These are phyloP conservation scores for Botrytis byssoidea DNA, from an alignment of 2,329 filamentous ascomycete genomes.

Conservation along the genomic window DNA sequence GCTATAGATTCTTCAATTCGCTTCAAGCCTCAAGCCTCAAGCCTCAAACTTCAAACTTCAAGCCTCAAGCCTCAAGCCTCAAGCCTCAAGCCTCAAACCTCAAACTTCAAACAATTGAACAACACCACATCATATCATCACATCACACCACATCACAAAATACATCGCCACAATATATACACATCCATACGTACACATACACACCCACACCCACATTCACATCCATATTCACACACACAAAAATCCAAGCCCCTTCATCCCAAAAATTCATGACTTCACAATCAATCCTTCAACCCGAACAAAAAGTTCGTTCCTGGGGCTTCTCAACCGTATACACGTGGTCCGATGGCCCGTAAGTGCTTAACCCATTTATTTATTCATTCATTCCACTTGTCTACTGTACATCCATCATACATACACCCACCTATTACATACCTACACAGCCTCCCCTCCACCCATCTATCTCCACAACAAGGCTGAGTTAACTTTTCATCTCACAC, in stretches of 20 bases:
- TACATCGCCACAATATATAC: background rate
- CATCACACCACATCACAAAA: background rate
- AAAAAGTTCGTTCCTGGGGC: constrained; percentile 66
- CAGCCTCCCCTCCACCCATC: background rate
- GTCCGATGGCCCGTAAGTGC: constrained; percentile 65
- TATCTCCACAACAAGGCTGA: constrained; percentile 16
- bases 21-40: background rate
- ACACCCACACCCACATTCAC: background rate
- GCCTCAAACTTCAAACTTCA: background rate
- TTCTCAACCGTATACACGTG: constrained; percentile 70
- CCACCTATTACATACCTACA: background rate
- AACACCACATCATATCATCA: background rate
- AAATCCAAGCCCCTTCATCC: background rate
- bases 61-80: background rate
- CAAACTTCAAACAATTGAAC: background rate
- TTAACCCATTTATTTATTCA: background rate
- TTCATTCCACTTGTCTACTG: background rate
- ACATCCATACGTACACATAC: background rate
- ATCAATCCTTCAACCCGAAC: constrained; percentile 52
- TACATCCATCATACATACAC: background rate
- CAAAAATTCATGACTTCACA: constrained; percentile 29
- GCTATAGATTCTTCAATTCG: background rate
- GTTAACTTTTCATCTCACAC: constrained; percentile 3
- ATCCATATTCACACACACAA: background rate
- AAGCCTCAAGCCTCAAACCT: background rate